phyloP scores from a whole-genome alignment of 2,329 filamentous ascomycete species.

The Ploettnerulaceae sp. region DNA sequence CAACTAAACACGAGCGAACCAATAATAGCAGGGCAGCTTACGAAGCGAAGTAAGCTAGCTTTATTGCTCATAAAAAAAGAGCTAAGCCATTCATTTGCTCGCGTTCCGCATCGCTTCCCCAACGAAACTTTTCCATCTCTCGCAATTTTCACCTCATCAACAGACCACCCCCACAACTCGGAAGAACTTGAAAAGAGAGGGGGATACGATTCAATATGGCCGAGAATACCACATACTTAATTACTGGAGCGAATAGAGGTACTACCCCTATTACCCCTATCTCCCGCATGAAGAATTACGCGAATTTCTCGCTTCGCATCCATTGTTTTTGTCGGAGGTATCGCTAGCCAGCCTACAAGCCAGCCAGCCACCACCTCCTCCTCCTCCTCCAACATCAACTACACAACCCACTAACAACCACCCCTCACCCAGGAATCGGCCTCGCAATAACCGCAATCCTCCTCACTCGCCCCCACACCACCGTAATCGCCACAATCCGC shows the following conservation, averaged over 20 bases:
- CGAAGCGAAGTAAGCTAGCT: too few relatives aligned
- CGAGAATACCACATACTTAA: conserved; percentile 20
- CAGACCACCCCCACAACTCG: neutral
- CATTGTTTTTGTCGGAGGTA: too few relatives aligned
- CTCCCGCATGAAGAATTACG: neutral
- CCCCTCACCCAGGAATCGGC: conserved; percentile 29
- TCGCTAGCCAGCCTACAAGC: conserved; percentile 5
- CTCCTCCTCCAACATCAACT: neutral
- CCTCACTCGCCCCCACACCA: conserved; percentile 36
- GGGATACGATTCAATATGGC: conserved; percentile 15
- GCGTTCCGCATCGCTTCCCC: neutral
- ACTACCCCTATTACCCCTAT: conserved; percentile 19
- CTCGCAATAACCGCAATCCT: conserved; percentile 33
- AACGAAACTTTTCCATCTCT: neutral
- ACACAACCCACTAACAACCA: neutral
- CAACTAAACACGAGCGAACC: neutral
- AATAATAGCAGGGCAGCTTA: neutral
- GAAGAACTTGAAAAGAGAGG: neutral
- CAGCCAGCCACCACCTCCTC: neutral
- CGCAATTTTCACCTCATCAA: conserved; percentile 7
- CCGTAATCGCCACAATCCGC: conserved; percentile 39
- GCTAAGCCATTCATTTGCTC: neutral
- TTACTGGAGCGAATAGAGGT: conserved; percentile 32
- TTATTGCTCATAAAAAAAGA: too few relatives aligned
- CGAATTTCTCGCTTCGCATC: conserved; percentile 7